Evolutionary conservation across 169 alveolate species (phyloP).

Genomic region (Blepharisma undulans): DNA sequence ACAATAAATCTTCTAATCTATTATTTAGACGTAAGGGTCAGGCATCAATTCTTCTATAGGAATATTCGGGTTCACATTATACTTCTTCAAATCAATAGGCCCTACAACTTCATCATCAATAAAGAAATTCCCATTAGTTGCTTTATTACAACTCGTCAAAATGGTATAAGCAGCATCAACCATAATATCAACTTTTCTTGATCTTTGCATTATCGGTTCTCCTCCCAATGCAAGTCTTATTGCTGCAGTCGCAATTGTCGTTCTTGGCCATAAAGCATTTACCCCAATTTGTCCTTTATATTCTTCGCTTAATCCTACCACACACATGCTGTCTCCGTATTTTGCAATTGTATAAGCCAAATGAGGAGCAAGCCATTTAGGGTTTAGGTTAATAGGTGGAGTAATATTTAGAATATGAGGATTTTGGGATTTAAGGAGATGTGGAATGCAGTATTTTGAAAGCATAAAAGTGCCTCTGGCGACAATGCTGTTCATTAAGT

Average conservation of each 20-base stretch:
- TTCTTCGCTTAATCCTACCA: conserved; percentile 71
- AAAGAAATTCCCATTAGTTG: conserved; percentile 68
- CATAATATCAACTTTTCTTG: conserved; percentile 69
- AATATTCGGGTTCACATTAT: conserved; percentile 49
- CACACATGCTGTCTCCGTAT: conserved; percentile 71
- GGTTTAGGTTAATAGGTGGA: conserved; percentile 65
- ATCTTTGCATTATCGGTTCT: conserved; percentile 49
- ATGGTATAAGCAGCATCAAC: conserved; percentile 75
- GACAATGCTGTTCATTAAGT: conserved; percentile 65
- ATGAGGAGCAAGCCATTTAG: conserved; percentile 64
- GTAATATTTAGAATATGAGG: conserved; percentile 74
- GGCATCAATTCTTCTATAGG: conserved; percentile 47
- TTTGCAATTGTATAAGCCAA: conserved; percentile 72
- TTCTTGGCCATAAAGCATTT: conserved; percentile 79
- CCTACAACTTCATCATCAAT: conserved; percentile 75
- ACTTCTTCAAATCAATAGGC: conserved; percentile 45
- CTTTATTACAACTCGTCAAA: conserved; percentile 53
- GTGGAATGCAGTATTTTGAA: conserved; percentile 67
- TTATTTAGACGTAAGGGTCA: conserved; percentile 20
- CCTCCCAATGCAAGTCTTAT: conserved; percentile 59
- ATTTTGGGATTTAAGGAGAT: conserved; percentile 61
- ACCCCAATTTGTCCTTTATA: conserved; percentile 56
- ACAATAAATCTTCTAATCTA: neutral
- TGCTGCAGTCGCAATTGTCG: conserved; percentile 75
- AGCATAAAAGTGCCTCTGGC: conserved; percentile 74